Conservation (phyloP, 108 stramenopile species). For the Discostella stelligeroides region DNA sequence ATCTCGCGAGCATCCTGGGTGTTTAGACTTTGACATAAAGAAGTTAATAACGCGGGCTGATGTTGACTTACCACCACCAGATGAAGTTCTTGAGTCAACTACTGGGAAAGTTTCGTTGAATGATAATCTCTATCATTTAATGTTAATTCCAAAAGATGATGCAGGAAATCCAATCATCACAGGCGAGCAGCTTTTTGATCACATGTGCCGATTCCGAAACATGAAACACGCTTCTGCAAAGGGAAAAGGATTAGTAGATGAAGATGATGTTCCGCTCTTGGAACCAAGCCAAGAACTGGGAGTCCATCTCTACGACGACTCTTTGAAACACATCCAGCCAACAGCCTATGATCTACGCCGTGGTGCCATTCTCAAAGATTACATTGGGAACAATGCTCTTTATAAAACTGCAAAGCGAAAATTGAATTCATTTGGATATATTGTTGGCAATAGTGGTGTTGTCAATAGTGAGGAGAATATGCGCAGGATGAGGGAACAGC, state of each 20-base stretch:
- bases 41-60: no score
- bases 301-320: background rate
- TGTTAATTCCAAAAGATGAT: slow-evolving; percentile 2
- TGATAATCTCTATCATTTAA: slow-evolving; percentile 6
- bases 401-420: background rate
- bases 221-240: no score
- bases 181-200: slow-evolving; percentile 3
- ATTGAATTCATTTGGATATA: background rate
- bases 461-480: background rate
- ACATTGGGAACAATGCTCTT: background rate
- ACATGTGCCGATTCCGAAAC: no score
- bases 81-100: no score
- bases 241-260: background rate
- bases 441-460: background rate
- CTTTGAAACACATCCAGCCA: slow-evolving; percentile 3
- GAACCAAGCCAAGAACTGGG: background rate
- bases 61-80: no score
- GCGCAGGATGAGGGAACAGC: background rate
- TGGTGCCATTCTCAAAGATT: background rate
- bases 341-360: background rate
- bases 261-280: background rate
- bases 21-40: no score
- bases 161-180: background rate
- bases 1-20: slow-evolving; percentile 21
- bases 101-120: no score